Percentiles rank a stretch among this genome's conserved stretches.
Conservation (phyloP, 2,329 filamentous ascomycete species). For the Blastomyces silverae region DNA sequence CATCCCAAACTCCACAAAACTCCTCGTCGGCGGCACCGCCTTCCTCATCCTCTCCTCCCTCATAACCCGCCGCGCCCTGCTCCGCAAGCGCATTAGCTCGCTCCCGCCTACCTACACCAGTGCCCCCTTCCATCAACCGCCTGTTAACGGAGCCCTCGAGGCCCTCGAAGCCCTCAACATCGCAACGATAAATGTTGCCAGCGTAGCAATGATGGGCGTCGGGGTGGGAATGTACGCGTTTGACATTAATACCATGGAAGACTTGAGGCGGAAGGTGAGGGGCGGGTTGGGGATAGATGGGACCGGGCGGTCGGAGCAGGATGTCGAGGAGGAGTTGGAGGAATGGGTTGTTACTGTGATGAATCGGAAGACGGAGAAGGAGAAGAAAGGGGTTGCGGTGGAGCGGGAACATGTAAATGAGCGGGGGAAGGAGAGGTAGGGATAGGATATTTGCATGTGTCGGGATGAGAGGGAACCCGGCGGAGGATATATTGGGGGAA, state of each 20-base stretch:
- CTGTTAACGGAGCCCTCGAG: constrained; percentile 60
- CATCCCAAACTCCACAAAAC: constrained; percentile 32
- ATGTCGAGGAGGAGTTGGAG: constrained; percentile 49
- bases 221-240: constrained; percentile 71
- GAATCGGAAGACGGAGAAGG: constrained; percentile 44
- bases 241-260: constrained; percentile 64
- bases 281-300: constrained; percentile 54
- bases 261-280: constrained; percentile 56
- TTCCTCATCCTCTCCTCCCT: constrained; percentile 68
- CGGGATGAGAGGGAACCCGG: neutral
- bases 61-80: constrained; percentile 64
- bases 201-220: constrained; percentile 64
- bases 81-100: constrained; percentile 54
- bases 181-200: constrained; percentile 77
- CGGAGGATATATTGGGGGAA: neutral
- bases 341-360: constrained; percentile 47
- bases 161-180: constrained; percentile 77
- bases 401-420: constrained; percentile 21
- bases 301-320: constrained; percentile 44
- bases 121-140: constrained; percentile 40
- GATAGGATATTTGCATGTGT: neutral
- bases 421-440: constrained; percentile 20
- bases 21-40: constrained; percentile 67
- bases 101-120: constrained; percentile 63
- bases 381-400: constrained; percentile 33